Evolutionary conservation across 192 early-diverging fungal species (phyloP).

Genomic region (Funneliformis mosseae): DNA sequence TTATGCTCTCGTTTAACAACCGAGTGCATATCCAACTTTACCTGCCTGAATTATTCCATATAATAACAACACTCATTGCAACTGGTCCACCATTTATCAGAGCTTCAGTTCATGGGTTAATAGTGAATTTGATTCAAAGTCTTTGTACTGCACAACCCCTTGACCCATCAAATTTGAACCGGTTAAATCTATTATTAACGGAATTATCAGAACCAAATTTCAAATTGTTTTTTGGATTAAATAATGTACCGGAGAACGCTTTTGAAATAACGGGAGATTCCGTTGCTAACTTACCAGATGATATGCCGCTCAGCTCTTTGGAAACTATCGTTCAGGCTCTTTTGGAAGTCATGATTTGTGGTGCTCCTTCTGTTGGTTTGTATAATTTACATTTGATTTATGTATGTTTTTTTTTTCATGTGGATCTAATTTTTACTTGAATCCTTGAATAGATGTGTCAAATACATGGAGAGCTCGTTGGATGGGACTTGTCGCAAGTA

Average conservation of each 20-base stretch:
- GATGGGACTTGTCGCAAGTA: constrained; percentile 88
- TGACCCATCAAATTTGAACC: constrained; percentile 54
- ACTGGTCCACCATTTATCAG: constrained; percentile 83
- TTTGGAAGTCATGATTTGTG: constrained; percentile 66
- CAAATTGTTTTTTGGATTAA: constrained; percentile 74
- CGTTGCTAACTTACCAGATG: constrained; percentile 51
- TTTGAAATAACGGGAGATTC: constrained; percentile 64
- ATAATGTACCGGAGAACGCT: constrained; percentile 64
- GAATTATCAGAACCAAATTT: constrained; percentile 84
- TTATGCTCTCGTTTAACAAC: constrained; percentile 91
- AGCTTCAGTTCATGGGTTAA: constrained; percentile 85
- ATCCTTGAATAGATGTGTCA: constrained; percentile 61
- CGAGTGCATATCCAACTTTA: constrained; percentile 66
- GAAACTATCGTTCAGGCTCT: constrained; percentile 61
- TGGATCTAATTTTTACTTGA: background rate
- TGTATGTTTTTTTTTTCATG: background rate
- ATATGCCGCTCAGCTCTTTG: constrained; percentile 51
- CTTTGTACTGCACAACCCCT: constrained; percentile 65
- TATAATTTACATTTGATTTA: background rate
- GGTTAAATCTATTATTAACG: constrained; percentile 63
- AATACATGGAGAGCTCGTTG: constrained; percentile 87
- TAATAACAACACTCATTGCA: constrained; percentile 82
- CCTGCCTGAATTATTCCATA: constrained; percentile 85
- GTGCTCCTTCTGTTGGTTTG: constrained; percentile 66
- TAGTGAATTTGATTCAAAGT: constrained; percentile 88